These are phyloP conservation scores for Hanseniaspora valbyensis DNA, from an alignment of 805 yeast genomes.

Conservation along the genomic window DNA sequence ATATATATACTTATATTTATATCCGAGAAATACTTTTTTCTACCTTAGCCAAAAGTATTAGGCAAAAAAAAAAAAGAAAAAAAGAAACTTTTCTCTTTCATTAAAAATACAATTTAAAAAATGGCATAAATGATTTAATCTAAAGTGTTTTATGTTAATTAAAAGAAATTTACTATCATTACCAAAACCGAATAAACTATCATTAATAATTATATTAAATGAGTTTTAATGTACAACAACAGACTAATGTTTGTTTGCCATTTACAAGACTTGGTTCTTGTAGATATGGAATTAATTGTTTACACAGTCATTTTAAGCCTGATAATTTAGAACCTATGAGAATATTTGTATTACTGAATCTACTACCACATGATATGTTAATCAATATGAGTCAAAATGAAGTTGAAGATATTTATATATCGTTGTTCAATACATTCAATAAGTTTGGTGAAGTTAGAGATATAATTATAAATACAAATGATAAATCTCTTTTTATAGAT, in stretches of 20 bases:
- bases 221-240: background rate
- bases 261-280: slow-evolving; percentile 83
- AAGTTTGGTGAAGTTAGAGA: slow-evolving; percentile 43
- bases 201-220: no score
- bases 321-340: slow-evolving; percentile 21
- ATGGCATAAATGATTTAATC: no score
- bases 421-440: slow-evolving; percentile 37
- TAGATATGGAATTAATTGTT: slow-evolving; percentile 82
- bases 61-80: no score
- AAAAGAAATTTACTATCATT: no score
- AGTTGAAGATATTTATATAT: slow-evolving; percentile 50
- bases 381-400: background rate
- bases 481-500: slow-evolving; percentile 65
- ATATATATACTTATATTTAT: no score
- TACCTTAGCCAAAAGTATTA: no score
- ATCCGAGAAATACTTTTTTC: no score
- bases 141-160: no score
- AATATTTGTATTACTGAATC: slow-evolving; percentile 11
- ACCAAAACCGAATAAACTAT: no score
- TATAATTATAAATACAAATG: slow-evolving; percentile 61
- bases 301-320: slow-evolving; percentile 62
- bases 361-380: slow-evolving; percentile 8
- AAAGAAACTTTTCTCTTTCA: no score
- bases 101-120: no score
- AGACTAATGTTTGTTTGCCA: slow-evolving; percentile 37